Base-by-base conservation (phyloP, 1,139 yeast species). In the Geotrichum carabidarum region DNA sequence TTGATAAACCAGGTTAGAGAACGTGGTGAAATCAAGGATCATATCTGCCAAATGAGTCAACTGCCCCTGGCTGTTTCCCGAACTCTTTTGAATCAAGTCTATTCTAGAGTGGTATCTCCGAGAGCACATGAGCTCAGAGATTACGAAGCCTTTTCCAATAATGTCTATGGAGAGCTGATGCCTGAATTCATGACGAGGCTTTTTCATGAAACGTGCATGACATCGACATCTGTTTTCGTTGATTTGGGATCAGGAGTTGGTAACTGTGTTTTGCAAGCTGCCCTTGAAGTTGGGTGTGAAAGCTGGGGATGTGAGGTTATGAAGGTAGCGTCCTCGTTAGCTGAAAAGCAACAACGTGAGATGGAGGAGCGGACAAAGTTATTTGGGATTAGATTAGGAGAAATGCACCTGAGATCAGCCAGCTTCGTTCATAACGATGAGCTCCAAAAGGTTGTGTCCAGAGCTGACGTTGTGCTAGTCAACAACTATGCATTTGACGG, bases 191-290 rank as follows among this genome's bases (percentile, higher is more conserved):
- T 87, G 42, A 78, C 89, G 51, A 82, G 78, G 61, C 84, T 87
- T 1, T 82, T 86, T 61, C 74, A 79, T 2, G 80, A 86, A 64
- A 84, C 90, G 43, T 76, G 75, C 1, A 72, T 89, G 50, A 69
- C 71, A 35, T 76, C 82, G 0, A 69, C 70, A 1, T 79, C 81
- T 52, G 78, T 76, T 27, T 90, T 89, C 65, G 82, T 90, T 59
- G 97, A 87, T 68, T 74, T 91, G 41, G 98, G 97, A 0, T 88
- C 95, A 0, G 97, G 97, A 5, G 96, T 91, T 3, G 98, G 97
- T 0, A 90, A 90, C 65, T 88, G 96, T 53, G 85, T 87, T 0
- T 77, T 90, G 51, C 97, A 90, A 68, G 95, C 96, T 0, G 90
- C 96, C 0, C 70, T 90, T 31, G 96, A 90, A 64, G 82, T 81